Base-by-base conservation (phyloP, 345 rosid species). In the Aethionema arabicum region DNA sequence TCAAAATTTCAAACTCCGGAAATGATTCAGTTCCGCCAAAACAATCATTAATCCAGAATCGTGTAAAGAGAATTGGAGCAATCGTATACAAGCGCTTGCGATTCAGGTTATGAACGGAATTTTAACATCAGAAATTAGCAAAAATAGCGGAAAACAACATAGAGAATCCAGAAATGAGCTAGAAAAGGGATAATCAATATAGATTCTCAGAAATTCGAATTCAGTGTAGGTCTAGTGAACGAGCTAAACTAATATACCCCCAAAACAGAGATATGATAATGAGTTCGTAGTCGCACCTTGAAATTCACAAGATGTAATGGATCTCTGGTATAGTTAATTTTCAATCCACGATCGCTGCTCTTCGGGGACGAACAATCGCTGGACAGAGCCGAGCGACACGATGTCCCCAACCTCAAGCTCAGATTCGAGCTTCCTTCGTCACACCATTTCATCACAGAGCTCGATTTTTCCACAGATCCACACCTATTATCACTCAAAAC, bases 231-330 rank as follows among this genome's bases (percentile, higher is more conserved):
- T 69, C 62, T 61, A 61, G 63, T 11, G 13, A 31, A 53, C 66
- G 8, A 1, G 44, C 13, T 12, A 69, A 57, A 70, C 42, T 32
- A 62, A 13, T 14, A 56, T n/a, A n/a, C n/a, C 12, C 33, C 12
- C 4, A 31, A 64, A 70, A 64, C 49, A 70, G 65, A 70, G 61
- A 44, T 30, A 58, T 8, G 43, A 31, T 10, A 39, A 47, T 30
- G 72, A 52, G 43, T 32, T 47, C 47, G n/a, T n/a, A n/a, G n/a
- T n/a, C n/a, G 44, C 48, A 83, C 98, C 83, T 89, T 79, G 74
- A 83, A 75, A 67, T 85, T 77, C 69, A 76, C 65, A 13, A 64
- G 55, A 44, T 4, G 30, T 13, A 63, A 70, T 10, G 36, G 41
- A 64, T 63, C 65, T 43, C 65, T 60, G 49, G 41, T 32, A 12